Base-by-base conservation (phyloP, 768 basidiomycete species). In the Auricularia cornea region DNA sequence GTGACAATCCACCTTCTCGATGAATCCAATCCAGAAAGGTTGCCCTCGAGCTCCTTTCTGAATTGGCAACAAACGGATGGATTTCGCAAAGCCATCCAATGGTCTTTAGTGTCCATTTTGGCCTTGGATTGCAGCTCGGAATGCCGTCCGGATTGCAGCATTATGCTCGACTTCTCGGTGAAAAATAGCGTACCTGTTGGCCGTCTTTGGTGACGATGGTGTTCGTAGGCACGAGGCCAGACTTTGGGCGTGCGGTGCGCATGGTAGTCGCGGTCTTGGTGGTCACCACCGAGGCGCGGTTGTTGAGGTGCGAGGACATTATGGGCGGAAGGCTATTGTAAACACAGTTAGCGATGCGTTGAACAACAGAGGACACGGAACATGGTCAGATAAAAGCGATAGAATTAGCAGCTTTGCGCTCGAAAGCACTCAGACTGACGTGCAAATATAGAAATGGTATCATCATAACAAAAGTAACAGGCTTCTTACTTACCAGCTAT, bases 151-250 rank as follows among this genome's bases (percentile, higher is more conserved):
- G n/a, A n/a, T n/a, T n/a, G n/a, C n/a, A n/a, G n/a, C n/a, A n/a
- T n/a, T n/a, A n/a, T n/a, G n/a, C n/a, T n/a, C n/a, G n/a, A n/a
- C n/a, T n/a, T n/a, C n/a, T n/a, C n/a, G n/a, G n/a, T n/a, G n/a
- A 10, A 38, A 38, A 38, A 18, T 28, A 23, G 29, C 66, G 11
- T 20, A 70, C 70, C 62, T 60, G 69, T 38, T 64, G 40, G 11
- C 90, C 90, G 23, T 90, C 87, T 62, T 80, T 83, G 6, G 88
- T 91, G 2, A 89, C 86, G 59, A 94, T 90, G 63, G 82, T 90
- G 74, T 94, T 94, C 11, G 92, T 94, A 8, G 92, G 92, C 2
- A 92, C 83, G 33, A 92, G 79, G 5, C 79, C 72, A 5, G 77
- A 61, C 60, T 60, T 64, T 52, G 64, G 38, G 31, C 52, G 65